These are phyloP conservation scores for Calonectria hawksworthii DNA, from an alignment of 2,329 filamentous ascomycete genomes.

Conservation along the genomic window DNA sequence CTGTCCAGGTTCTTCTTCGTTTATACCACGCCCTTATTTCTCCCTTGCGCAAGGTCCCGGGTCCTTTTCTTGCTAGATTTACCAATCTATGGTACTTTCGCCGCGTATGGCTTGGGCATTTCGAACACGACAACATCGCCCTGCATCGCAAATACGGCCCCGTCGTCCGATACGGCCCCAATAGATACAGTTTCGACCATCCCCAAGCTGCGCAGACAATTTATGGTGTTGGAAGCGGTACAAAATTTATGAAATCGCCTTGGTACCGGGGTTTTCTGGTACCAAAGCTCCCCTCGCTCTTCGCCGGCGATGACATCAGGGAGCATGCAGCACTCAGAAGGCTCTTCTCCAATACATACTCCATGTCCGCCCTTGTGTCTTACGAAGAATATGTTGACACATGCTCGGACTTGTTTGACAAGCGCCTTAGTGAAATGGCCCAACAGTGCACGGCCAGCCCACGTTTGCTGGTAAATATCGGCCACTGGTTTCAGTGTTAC, in stretches of 20 bases:
- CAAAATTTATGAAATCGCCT: background rate
- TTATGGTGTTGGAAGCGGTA: background rate
- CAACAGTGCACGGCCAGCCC: background rate
- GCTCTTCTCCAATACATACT: background rate
- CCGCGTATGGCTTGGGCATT: slow-evolving; percentile 3
- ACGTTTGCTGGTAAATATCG: slow-evolving; percentile 19
- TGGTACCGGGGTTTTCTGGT: background rate
- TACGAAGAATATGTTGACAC: slow-evolving; percentile 8
- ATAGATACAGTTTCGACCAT: background rate
- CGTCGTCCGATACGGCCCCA: slow-evolving; percentile 15
- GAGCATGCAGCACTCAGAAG: background rate
- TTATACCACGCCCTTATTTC: background rate
- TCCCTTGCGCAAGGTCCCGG: background rate
- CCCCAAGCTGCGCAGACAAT: background rate
- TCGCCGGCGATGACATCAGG: background rate
- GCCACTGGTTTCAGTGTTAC: slow-evolving; percentile 35
- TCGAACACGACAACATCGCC: slow-evolving; percentile 19
- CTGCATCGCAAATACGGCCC: slow-evolving; percentile 23
- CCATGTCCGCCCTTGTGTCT: slow-evolving; percentile 4
- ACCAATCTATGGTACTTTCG: slow-evolving; percentile 26
- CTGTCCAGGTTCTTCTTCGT: background rate
- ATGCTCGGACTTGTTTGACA: slow-evolving; percentile 4
- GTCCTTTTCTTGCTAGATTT: slow-evolving; percentile 6
- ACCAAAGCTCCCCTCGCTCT: background rate
- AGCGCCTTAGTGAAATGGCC: background rate